Evolutionary conservation across 257 asterid species (phyloP), one percentile per base, ranked within the genome.

Genomic region (Scutellaria barbata): DNA sequence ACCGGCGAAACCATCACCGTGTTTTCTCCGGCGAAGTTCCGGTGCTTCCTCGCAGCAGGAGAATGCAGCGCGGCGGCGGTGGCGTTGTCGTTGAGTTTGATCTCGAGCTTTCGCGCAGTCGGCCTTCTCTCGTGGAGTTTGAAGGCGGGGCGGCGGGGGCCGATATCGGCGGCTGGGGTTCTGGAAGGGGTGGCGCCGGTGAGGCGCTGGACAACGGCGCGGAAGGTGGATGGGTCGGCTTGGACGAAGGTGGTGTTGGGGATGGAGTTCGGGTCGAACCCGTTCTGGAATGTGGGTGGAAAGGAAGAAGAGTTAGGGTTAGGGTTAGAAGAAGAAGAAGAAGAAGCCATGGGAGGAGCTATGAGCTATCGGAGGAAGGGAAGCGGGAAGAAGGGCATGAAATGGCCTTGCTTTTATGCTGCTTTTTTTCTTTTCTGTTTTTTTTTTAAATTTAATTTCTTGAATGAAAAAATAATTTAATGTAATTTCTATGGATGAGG

Each of bases 181-280:
- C 68, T 67, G 1, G 74, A 22, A 4, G 73, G 43, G 60, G 63
- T 20, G 35, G 72, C 73, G 81, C 93, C 93, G 14, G 98, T 92
- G 63, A 88, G 88, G 56, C 81, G 82, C 43, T 92, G 98, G 54
- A 92, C 98, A 30, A 89, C 87, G 14, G 87, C 81, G 8, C 92
- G 90, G 88, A 92, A 92, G 39, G 85, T 86, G n/a, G 96, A 82
- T 0, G 90, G 92, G 68, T 92, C 94, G 63, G 98, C 89, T 76
- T 86, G 88, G 39, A 92, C 90, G 69, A 85, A 92, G 35, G 96
- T 89, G 14, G 94, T 89, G 82, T 84, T 83, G 1, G 82, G 86
- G 5, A 79, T n/a, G 33, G 89, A 77, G 14, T 50, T 69, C 6
- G 80, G 83, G 66, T 86, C 83, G 68, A 51, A 69, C 16, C 75